A percentile compares a stretch with the other conserved stretches of the same genome.
Conservation (phyloP, 164 flowering plant genomes). For the grape (Vitis vinifera) region DNA sequence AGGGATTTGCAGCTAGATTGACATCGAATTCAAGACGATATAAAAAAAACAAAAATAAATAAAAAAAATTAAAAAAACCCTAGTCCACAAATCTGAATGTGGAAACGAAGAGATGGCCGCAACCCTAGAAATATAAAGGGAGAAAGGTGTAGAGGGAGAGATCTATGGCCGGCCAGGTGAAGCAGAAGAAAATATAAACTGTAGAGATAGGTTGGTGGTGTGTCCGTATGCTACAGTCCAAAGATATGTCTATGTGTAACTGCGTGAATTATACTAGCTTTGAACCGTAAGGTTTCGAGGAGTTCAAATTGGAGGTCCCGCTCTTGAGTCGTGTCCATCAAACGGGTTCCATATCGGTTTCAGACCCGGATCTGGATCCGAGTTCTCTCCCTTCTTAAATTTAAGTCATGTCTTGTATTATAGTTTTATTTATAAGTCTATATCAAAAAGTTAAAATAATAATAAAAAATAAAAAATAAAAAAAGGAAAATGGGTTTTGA, state of each 20-base stretch:
- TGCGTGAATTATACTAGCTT: not conserved
- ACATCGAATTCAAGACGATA: no score
- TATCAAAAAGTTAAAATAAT: no score
- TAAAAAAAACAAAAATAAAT: not conserved
- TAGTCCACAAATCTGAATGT: not conserved
- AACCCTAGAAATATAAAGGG: not conserved
- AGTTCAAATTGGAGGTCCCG: slow-evolving; percentile 3
- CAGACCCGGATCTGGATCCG: not conserved
- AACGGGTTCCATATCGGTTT: not conserved
- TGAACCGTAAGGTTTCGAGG: not conserved
- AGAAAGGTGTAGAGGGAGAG: not conserved
- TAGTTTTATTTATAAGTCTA: no score
- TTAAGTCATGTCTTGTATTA: no score
- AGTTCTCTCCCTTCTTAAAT: no score
- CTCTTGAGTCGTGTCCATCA: not conserved
- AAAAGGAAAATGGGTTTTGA: no score
- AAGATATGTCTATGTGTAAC: no score
- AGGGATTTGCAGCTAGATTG: not conserved
- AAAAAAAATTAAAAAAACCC: slow-evolving; percentile 10
- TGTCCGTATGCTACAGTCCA: not conserved
- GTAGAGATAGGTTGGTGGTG: not conserved
- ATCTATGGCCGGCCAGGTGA: slow-evolving; percentile 1
- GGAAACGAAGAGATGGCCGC: not conserved
- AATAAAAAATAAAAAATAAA: no score
- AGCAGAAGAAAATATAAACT: not conserved